Evolutionary conservation across 305 asterid species (phyloP).

Genomic region (Rubia peregrina): DNA sequence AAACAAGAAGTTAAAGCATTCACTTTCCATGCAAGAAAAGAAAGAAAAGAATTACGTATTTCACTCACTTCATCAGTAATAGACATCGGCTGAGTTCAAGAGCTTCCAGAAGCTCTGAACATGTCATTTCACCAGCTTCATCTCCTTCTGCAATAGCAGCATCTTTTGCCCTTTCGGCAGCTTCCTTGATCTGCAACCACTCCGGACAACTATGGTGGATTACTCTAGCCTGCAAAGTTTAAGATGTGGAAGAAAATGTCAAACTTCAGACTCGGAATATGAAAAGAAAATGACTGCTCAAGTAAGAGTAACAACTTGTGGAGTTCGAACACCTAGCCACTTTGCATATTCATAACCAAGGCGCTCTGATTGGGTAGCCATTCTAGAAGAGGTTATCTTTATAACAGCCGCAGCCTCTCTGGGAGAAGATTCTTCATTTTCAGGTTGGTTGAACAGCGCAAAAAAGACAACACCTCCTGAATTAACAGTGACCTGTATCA

Average conservation of each 20-base stretch:
- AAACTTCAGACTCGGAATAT: constrained; percentile 17
- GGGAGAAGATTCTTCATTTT: constrained; percentile 54
- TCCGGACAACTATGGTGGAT: constrained; percentile 78
- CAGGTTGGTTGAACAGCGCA: constrained; percentile 76
- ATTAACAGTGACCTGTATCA: constrained; percentile 87
- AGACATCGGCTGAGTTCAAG: constrained; percentile 99
- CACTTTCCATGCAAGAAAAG: background rate
- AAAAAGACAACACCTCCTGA: constrained; percentile 99
- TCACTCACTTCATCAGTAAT: constrained; percentile 70
- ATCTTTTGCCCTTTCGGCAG: constrained; percentile 83
- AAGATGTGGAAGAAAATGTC: constrained; percentile 8
- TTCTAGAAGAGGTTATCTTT: constrained; percentile 93
- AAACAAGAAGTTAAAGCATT: background rate
- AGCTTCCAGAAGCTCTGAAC: constrained; percentile 97
- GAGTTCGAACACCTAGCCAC: constrained; percentile 99
- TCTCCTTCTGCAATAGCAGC: constrained; percentile 64
- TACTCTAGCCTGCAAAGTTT: constrained; percentile 66
- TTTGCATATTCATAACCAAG: constrained; percentile 97
- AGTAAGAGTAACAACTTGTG: constrained; percentile 77
- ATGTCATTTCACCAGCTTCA: constrained; percentile 86
- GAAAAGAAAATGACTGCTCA: constrained; percentile 21
- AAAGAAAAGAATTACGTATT: background rate
- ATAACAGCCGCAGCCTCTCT: constrained; percentile 96
- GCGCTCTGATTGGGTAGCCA: constrained; percentile 99
- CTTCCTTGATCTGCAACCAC: constrained; percentile 90